These are phyloP conservation scores for Grosmannia huntii DNA, from an alignment of 2,329 filamentous ascomycete species.

Conservation along the genomic window DNA sequence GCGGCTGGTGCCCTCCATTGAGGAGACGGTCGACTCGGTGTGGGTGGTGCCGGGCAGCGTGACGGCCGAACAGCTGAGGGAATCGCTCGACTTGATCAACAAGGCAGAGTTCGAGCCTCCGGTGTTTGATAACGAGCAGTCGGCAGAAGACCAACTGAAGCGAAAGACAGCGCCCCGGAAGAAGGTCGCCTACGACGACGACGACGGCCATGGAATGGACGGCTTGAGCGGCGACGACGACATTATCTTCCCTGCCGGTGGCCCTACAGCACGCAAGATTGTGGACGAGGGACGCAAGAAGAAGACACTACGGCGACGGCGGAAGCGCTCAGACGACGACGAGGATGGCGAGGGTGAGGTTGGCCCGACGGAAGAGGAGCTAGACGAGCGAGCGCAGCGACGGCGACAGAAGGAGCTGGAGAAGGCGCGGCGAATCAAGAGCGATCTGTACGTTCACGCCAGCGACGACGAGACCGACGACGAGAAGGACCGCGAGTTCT, in stretches of 20 bases:
- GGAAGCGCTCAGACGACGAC: slow-evolving; percentile 27
- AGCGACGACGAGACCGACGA: slow-evolving; percentile 89
- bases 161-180: slow-evolving; percentile 48
- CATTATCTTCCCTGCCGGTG: slow-evolving; percentile 55
- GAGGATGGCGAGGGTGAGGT: slow-evolving; percentile 29
- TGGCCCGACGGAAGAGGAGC: slow-evolving; percentile 41
- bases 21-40: slow-evolving; percentile 60
- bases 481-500: slow-evolving; percentile 58
- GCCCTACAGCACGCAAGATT: slow-evolving; percentile 44
- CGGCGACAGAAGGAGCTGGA: slow-evolving; percentile 60
- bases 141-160: slow-evolving; percentile 67
- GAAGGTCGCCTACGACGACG: slow-evolving; percentile 14
- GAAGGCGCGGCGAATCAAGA: slow-evolving; percentile 71
- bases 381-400: slow-evolving; percentile 49
- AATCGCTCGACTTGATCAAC: slow-evolving; percentile 59
- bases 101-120: slow-evolving; percentile 69
- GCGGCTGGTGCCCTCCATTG: slow-evolving; percentile 35
- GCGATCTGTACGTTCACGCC: slow-evolving; percentile 63
- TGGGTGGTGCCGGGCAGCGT: slow-evolving; percentile 66
- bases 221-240: slow-evolving; percentile 33
- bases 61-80: slow-evolving; percentile 51
- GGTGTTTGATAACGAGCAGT: slow-evolving; percentile 59
- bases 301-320: slow-evolving; percentile 40
- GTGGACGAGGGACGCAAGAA: slow-evolving; percentile 39
- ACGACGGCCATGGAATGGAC: slow-evolving; percentile 25